Evolutionary conservation across 1,139 yeast species (phyloP), one percentile per base, ranked within the genome.

Genomic region (Pneumocystis carinii): DNA sequence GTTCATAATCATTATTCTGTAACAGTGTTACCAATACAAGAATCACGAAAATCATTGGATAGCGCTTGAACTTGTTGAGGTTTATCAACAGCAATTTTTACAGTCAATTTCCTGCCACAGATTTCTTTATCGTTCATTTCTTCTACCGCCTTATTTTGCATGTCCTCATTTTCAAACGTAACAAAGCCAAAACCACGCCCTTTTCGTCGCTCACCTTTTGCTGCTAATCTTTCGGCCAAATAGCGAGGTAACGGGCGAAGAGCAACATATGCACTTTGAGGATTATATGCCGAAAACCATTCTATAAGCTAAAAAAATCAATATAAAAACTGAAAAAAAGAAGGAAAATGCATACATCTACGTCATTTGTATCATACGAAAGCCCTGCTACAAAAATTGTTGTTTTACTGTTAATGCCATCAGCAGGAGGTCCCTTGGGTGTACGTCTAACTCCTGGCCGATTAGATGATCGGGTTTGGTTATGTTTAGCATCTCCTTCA

Each of bases 371-470:
- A 27, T 68, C 72, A 36, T 70, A 73, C 53, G 80, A 77, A 62
- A 84, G 74, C 48, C 76, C 78, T 6, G 79, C 75, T 60, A 84
- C 78, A 69, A 78, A 83, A 17, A 85, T 74, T 1, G 86, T 81
- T 66, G 81, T 81, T 6, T 72, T 69, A 0, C 86, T 79, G 19
- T 74, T 71, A 61, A 60, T 63, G 61, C 69, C 68, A 35, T 67
- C 70, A 38, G 65, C 64, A 57, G 61, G 65, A 14, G 69, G 66
- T 10, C 64, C 66, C 61, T 64, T 66, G 61, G 57, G 64, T 60
- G 61, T 55, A 42, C 39, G 42, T 56, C 59, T 60, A 27, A 57
- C 1, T 19, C 29, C 38, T 19, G 56, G 60, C 56, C 55, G 55
- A 24, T 3, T 48, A 48, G 27, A 32, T 32, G 35, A 24, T 24